A percentile compares a stretch with the other conserved stretches of the same genome.
Conservation (phyloP, 2,329 filamentous ascomycete genomes). For the Achaetomium macrosporum region DNA sequence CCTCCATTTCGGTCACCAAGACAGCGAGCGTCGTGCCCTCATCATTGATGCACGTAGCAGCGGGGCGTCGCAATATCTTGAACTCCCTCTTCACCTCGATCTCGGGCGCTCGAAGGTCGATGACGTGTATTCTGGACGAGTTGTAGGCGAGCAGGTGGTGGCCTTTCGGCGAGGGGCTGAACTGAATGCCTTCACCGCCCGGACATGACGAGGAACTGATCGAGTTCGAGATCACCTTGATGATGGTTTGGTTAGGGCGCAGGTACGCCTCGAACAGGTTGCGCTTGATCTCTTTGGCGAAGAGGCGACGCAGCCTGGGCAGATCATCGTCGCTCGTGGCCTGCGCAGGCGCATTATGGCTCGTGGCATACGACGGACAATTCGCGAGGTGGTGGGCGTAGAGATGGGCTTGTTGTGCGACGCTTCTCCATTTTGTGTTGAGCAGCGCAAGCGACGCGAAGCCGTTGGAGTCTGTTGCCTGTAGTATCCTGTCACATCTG, state of each 20-base stretch:
- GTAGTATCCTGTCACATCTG: constrained; percentile 49
- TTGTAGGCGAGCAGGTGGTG: constrained; percentile 74
- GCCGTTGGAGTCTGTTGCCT: constrained; percentile 52
- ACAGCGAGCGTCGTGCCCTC: constrained; percentile 72
- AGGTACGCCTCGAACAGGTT: constrained; percentile 74
- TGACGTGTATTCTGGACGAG: constrained; percentile 75
- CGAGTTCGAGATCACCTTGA: constrained; percentile 77
- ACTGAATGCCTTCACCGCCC: constrained; percentile 79
- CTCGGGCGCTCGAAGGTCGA: constrained; percentile 58
- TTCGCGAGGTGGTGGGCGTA: constrained; percentile 57
- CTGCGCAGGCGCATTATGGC: constrained; percentile 35
- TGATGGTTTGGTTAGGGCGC: constrained; percentile 61
- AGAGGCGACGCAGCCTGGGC: constrained; percentile 55
- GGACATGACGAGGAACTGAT: constrained; percentile 79
- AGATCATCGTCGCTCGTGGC: constrained; percentile 45
- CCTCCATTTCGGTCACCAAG: constrained; percentile 73
- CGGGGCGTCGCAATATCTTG: constrained; percentile 69
- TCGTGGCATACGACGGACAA: constrained; percentile 54
- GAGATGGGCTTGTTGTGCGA: constrained; percentile 58
- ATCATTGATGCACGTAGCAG: constrained; percentile 72
- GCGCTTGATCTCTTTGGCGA: constrained; percentile 65
- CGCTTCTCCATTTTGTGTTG: constrained; percentile 59
- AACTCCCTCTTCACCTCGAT: constrained; percentile 68
- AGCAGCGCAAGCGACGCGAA: constrained; percentile 62
- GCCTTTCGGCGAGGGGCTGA: constrained; percentile 70